A percentile compares a stretch with the other conserved stretches of the same genome.
phyloP scores from a whole-genome alignment of 805 yeast genomes.

The Saturnispora hagleri region DNA sequence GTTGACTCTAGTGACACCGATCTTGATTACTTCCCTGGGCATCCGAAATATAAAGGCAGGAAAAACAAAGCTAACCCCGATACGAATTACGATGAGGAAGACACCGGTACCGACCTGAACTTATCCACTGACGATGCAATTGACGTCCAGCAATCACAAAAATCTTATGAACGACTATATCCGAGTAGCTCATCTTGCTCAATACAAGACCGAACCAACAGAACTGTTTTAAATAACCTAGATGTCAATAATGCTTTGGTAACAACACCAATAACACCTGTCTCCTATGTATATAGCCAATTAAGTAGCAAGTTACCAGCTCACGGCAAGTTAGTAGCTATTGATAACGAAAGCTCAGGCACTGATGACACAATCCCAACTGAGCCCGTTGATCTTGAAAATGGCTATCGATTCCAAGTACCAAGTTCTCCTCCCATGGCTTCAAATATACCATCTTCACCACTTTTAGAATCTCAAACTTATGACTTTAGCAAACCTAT shows the following conservation, averaged over 20 bases:
- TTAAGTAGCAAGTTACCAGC: neutral
- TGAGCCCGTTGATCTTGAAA: neutral
- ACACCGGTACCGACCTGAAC: neutral
- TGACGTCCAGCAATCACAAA: neutral
- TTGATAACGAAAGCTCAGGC: slow-evolving; percentile 3
- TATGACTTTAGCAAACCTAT: slow-evolving; percentile 7
- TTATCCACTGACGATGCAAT: neutral
- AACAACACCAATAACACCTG: slow-evolving; percentile 18
- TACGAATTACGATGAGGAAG: neutral
- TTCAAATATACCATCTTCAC: slow-evolving; percentile 21
- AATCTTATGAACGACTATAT: neutral
- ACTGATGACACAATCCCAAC: slow-evolving; percentile 4
- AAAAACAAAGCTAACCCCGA: neutral
- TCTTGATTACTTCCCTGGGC: slow-evolving; percentile 7
- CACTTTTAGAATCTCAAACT: slow-evolving; percentile 12
- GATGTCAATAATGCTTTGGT: neutral
- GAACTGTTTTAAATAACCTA: neutral
- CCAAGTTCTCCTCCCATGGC: neutral
- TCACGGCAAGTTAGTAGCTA: neutral
- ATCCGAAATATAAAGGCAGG: neutral
- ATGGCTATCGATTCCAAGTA: slow-evolving; percentile 6
- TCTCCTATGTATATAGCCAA: neutral
- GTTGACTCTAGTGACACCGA: slow-evolving; percentile 6
- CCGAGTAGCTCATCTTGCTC: neutral
- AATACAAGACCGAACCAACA: neutral